Evolutionary conservation across 495 filamentous ascomycete species (phyloP).

Genomic region (Neurospora tetrasperma): DNA sequence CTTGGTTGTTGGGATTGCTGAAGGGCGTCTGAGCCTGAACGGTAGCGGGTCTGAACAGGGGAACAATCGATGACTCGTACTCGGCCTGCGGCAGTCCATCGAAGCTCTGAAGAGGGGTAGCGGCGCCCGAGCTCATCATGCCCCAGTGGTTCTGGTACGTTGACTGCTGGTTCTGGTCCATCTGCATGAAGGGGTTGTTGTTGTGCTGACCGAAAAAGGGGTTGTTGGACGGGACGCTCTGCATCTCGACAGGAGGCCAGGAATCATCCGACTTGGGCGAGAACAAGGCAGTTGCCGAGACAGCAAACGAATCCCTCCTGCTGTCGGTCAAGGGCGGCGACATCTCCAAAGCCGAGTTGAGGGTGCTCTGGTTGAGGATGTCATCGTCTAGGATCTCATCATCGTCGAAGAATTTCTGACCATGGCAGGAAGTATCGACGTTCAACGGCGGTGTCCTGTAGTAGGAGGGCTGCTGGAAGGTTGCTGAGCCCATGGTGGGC

Average conservation of each 20-base stretch:
- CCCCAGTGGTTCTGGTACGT: conserved; percentile 45
- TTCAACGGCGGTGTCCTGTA: conserved; percentile 53
- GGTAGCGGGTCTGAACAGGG: conserved; percentile 38
- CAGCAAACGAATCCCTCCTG: conserved; percentile 64
- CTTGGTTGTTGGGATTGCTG: conserved; percentile 36
- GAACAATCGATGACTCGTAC: conserved; percentile 41
- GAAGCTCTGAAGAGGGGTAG: conserved; percentile 43
- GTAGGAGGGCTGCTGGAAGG: conserved; percentile 45
- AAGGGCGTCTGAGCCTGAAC: conserved; percentile 43
- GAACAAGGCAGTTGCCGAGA: conserved; percentile 49
- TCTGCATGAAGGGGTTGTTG: conserved; percentile 48
- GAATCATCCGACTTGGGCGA: conserved; percentile 59
- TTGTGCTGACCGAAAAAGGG: conserved; percentile 50
- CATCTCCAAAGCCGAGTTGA: conserved; percentile 59
- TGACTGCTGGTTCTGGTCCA: conserved; percentile 42
- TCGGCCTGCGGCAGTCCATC: conserved; percentile 52
- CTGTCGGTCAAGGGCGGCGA: conserved; percentile 53
- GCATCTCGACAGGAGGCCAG: conserved; percentile 56
- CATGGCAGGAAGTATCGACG: conserved; percentile 45
- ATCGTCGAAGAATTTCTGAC: conserved; percentile 59
- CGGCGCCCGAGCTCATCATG: conserved; percentile 48
- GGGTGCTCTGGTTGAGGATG: conserved; percentile 60
- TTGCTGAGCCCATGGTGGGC: conserved; percentile 39
- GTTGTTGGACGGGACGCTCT: conserved; percentile 45
- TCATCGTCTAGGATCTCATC: conserved; percentile 81